Base-by-base conservation (phyloP, 1,284 basidiomycete species). In the Boletellus deceptivus region DNA sequence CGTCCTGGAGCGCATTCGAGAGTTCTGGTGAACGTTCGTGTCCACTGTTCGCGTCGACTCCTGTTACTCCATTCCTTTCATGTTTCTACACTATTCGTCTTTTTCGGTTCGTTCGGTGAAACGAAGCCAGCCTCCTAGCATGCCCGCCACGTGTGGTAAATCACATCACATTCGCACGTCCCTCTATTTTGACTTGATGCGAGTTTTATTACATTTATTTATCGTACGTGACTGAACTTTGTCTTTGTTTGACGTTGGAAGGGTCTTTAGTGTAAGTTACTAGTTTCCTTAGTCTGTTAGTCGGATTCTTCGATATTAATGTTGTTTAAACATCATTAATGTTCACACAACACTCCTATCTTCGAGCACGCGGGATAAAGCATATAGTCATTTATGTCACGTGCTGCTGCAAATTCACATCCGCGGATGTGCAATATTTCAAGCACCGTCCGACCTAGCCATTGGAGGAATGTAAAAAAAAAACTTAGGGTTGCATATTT, bases 1-100 rank as follows among this genome's bases (percentile, higher is more conserved):
- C 57, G 91, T 93, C 17, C 74, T 98, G 43, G 91, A 96, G 67
- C 75, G 77, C 47, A 69, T 86, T 38, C 71, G 77, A 52, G 76
- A 78, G 48, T 80, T 75, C 54, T 89, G 88, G 88, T 70, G 65
- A 59, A 55, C 25, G 42, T n/a, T 36, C 27, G 29, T 48, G 35
- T 48, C 29, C 24, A 34, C 43, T 49, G 45, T 46, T 50, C 53
- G 36, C 41, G 52, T 52, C 51, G 51, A 46, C 20, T 20, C 38
- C 18, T 48, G 43, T 44, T 61, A 46, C 54, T 58, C 50, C 48
- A 55, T 64, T 56, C 56, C 46, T 50, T 54, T 63, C 64, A 52
- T 53, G 57, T 25, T 52, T 50, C 42, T 44, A 48, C 43, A 41
- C 40, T 34, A 8, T 53, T 54, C 48, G 35, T 38, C 43, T 43